Evolutionary conservation across 768 basidiomycete species (phyloP).

Genomic region (Kwoniella bestiolae): DNA sequence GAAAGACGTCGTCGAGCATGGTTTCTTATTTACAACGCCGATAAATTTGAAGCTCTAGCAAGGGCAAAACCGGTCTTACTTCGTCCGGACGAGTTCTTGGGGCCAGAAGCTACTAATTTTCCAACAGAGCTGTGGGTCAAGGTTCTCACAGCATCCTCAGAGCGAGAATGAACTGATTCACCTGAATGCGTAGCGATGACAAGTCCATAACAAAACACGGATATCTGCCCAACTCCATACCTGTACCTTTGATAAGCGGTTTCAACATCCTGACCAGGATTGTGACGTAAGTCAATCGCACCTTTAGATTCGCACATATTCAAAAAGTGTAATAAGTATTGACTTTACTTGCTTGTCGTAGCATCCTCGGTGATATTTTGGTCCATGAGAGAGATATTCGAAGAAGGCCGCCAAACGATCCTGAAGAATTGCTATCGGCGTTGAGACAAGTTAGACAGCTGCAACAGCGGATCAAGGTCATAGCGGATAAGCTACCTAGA

Average conservation of each 20-base stretch:
- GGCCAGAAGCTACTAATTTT: slow-evolving; percentile 29
- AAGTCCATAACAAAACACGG: slow-evolving; percentile 32
- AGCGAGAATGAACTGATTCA: no score
- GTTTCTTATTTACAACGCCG: slow-evolving; percentile 38
- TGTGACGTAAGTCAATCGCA: slow-evolving; percentile 21
- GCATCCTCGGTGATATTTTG: slow-evolving; percentile 36
- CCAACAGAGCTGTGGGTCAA: slow-evolving; percentile 37
- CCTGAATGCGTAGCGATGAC: slow-evolving; percentile 26
- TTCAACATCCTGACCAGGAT: slow-evolving; percentile 38
- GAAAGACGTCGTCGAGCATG: slow-evolving; percentile 36
- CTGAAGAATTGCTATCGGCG: slow-evolving; percentile 29
- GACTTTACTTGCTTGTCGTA: background rate
- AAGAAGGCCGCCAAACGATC: slow-evolving; percentile 29
- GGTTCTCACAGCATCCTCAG: no score
- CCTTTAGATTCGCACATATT: background rate
- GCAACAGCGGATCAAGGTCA: slow-evolving; percentile 26
- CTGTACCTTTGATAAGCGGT: slow-evolving; percentile 31
- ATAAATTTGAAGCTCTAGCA: slow-evolving; percentile 38
- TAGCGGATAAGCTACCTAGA: slow-evolving; percentile 29
- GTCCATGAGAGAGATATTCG: slow-evolving; percentile 36
- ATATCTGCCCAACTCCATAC: slow-evolving; percentile 24
- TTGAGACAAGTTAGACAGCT: slow-evolving; percentile 29
- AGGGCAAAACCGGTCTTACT: slow-evolving; percentile 32
- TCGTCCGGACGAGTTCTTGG: slow-evolving; percentile 39
- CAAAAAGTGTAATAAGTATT: background rate